Conservation (phyloP, 192 early-diverging fungal species). For the Podila epicladia region DNA sequence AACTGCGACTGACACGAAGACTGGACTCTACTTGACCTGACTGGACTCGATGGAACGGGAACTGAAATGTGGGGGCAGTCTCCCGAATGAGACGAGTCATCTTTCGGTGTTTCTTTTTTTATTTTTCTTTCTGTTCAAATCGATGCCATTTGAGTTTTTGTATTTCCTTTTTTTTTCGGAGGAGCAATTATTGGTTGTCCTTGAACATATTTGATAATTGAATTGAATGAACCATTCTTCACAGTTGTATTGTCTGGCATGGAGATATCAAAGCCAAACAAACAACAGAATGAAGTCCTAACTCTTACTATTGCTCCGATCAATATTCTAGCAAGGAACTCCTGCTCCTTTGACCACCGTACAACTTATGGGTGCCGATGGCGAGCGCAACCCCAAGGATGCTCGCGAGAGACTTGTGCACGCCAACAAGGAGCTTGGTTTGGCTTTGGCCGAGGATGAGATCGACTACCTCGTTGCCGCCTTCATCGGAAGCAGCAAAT, state of each 20-base stretch:
- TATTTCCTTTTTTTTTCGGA: too few relatives aligned
- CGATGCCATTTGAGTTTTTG: too few relatives aligned
- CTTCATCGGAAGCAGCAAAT: slow-evolving; percentile 68
- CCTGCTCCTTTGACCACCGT: slow-evolving; percentile 68
- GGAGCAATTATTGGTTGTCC: too few relatives aligned
- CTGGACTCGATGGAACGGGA: background rate
- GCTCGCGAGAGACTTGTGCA: slow-evolving; percentile 71
- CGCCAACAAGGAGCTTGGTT: slow-evolving; percentile 91
- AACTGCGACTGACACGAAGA: too few relatives aligned
- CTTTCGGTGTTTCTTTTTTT: too few relatives aligned
- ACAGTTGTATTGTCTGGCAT: too few relatives aligned
- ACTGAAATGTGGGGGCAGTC: background rate
- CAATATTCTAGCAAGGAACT: slow-evolving; percentile 57
- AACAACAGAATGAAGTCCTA: too few relatives aligned
- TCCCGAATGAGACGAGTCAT: background rate
- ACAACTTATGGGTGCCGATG: slow-evolving; percentile 47
- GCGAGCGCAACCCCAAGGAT: slow-evolving; percentile 37
- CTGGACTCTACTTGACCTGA: background rate
- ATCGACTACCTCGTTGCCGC: slow-evolving; percentile 94
- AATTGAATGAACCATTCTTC: too few relatives aligned
- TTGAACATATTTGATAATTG: too few relatives aligned
- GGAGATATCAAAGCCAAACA: too few relatives aligned
- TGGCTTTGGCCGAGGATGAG: slow-evolving; percentile 97
- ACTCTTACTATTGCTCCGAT: too few relatives aligned
- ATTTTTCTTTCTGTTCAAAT: too few relatives aligned